Percentiles rank a stretch among this genome's conserved stretches.
Evolutionary conservation across 2,329 filamentous ascomycete genomes (phyloP).

Genomic region (Didymella arachidicola): DNA sequence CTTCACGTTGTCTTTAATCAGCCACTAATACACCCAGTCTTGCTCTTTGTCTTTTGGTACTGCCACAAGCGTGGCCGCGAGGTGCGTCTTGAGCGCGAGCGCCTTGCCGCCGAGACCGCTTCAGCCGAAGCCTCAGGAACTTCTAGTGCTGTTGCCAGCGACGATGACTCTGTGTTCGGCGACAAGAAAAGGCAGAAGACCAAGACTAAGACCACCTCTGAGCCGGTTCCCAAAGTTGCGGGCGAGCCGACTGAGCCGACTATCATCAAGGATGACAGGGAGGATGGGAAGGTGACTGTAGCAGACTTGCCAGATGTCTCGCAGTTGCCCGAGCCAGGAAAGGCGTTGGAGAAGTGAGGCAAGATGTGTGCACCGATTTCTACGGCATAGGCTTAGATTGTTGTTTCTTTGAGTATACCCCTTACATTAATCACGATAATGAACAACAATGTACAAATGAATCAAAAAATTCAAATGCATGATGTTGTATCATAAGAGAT

Average conservation of each 20-base stretch:
- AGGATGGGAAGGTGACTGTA: constrained; percentile 34
- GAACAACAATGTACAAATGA: constrained; percentile 1
- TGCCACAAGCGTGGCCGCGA: constrained; percentile 95
- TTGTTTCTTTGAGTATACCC: constrained; percentile 25
- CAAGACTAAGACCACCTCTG: constrained; percentile 12
- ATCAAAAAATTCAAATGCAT: too few species aligned
- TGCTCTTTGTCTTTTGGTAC: constrained; percentile 97
- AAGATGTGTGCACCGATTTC: neutral
- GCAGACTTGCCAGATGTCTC: constrained; percentile 48
- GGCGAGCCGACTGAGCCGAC: constrained; percentile 36
- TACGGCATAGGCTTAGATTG: constrained; percentile 31
- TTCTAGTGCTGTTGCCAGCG: constrained; percentile 38
- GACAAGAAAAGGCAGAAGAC: constrained; percentile 30
- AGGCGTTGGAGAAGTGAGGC: constrained; percentile 22
- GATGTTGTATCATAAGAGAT: too few species aligned
- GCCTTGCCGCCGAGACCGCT: constrained; percentile 49
- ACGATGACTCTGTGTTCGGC: constrained; percentile 42
- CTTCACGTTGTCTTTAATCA: too few species aligned
- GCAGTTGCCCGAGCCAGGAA: constrained; percentile 47
- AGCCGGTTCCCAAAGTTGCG: constrained; percentile 1
- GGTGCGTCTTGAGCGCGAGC: constrained; percentile 73
- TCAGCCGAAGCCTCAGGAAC: constrained; percentile 40
- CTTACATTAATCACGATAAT: neutral
- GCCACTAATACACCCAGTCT: constrained; percentile 58
- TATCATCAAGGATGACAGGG: constrained; percentile 40